Evolutionary conservation across 495 filamentous ascomycete genomes (phyloP), one percentile per base, ranked within the genome.

Genomic region (Rhizodiscina lignyota): DNA sequence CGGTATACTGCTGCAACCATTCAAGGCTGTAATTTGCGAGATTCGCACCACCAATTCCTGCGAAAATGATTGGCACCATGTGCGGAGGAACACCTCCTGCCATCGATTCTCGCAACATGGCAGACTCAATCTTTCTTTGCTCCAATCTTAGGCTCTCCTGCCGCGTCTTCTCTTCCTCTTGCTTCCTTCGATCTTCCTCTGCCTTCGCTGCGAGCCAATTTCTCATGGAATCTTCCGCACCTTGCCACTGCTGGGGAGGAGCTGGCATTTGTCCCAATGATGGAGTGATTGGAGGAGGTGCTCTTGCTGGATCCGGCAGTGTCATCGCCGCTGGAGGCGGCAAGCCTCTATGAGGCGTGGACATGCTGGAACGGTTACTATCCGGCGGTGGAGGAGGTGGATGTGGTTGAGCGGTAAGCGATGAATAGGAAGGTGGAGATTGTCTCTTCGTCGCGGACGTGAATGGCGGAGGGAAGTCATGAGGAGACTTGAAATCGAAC

Each of bases 31-130:
- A 60, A 40, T 60, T 67, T 32, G 70, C 61, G 5, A 73, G 51
- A 38, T 73, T 77, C 21, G 76, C 72, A 18, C 71, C 67, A 33
- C 74, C 75, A 55, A 91, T 78, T 26, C 80, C 82, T 10, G 79
- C 78, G 52, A 94, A 93, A 34, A 97, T 79, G 43, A 91, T 66
- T 13, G 89, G 89, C 24, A 94, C 68, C 65, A 94, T 70, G 27
- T 79, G 64, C 24, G 85, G 83, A 15, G 89, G 85, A 24, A 97
- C 70, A 16, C 84, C 84, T 18, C 79, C 74, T 39, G 68, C 63
- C 40, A 92, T 54, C 21, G 85, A 83, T 37, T 89, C 81, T 40
- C 71, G 64, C 37, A 97, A 55, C 59, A 97, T 92, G 34, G 75
- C 72, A 51, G 80, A 72, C 52, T 96, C 87, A 24, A 86, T 67